These are phyloP conservation scores for Cornus controversa DNA, from an alignment of 148 eudicot species.

Conservation along the genomic window DNA sequence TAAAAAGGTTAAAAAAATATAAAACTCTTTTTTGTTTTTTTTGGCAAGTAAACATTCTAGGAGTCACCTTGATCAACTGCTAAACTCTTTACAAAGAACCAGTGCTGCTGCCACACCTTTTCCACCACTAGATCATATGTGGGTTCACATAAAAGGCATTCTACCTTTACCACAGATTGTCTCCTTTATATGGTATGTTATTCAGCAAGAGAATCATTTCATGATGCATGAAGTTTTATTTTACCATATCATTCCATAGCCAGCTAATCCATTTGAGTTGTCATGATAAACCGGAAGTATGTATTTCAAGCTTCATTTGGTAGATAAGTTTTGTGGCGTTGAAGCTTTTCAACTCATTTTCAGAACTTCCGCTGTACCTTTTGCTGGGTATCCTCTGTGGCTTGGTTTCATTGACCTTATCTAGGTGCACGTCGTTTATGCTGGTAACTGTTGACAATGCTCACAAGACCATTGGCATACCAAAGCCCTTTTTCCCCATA, in stretches of 20 bases:
- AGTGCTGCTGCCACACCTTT: neutral
- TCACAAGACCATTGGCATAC: constrained; percentile 45
- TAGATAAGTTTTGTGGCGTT: constrained; percentile 6
- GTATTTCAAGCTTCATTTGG: constrained; percentile 9
- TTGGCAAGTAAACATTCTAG: neutral
- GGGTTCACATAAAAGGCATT: neutral
- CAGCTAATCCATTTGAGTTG: neutral
- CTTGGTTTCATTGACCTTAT: constrained; percentile 69
- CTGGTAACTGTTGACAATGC: constrained; percentile 37
- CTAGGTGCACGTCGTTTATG: constrained; percentile 78
- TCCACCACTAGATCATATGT: neutral
- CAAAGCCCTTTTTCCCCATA: constrained; percentile 60
- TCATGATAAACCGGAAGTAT: neutral
- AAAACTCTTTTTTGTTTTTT: too few relatives aligned
- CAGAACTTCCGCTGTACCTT: constrained; percentile 96
- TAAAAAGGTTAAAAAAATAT: too few relatives aligned
- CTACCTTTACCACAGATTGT: neutral
- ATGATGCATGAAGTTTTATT: neutral
- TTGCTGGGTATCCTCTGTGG: constrained; percentile 86
- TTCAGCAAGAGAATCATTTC: neutral
- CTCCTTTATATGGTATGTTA: too few relatives aligned
- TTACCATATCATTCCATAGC: neutral
- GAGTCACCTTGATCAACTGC: neutral
- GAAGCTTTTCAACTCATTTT: constrained; percentile 30
- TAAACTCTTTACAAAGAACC: neutral